Evolutionary conservation across 768 basidiomycete species (phyloP), one percentile per base, ranked within the genome.

Genomic region (Calocybe cyanea): DNA sequence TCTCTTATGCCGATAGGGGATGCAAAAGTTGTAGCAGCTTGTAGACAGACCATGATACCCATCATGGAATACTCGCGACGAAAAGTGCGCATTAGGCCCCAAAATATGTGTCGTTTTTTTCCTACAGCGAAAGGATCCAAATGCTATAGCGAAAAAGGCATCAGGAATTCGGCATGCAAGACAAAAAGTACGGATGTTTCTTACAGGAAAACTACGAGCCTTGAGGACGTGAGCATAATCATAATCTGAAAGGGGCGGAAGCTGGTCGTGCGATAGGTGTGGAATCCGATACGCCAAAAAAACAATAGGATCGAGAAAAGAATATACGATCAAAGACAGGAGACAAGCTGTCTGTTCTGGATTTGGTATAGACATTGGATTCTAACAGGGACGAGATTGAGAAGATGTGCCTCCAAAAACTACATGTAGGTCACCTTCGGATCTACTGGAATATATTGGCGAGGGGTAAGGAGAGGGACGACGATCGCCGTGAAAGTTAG

Each of bases 231-330:
- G 40, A 2, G 63, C 62, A 45, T 59, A 43, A 49, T 87, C 85
- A 45, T 77, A 78, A 49, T 87, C 83, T 2, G 81, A 78, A 65
- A 87, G 71, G 2, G 78, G 78, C 11, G 82, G 81, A 20, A 85
- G 61, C 42, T 78, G 59, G 37, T 84, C 79, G 33, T 69, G 64
- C 0, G 76, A 57, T 0, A 83, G 59, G 57, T 77, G 78, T 4
- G 70, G 59, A n/a, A 72, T 54, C 11, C 67, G 64, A 49, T 71
- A 71, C 3, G 75, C 78, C 28, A 64, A 53, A 43, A 70, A 68
- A 17, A 84, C 62, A 28, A 75, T 60, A 0, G 72, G 68, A 48
- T 85, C 78, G 53, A 86, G 61, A 65, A 76, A 87, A 13, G 66
- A 63, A 55, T 75, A 85, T 3, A 70, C 56, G 4, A 70, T 35